Conservation (phyloP, 2,329 filamentous ascomycete genomes). For the Ceratocystis huliohia region DNA sequence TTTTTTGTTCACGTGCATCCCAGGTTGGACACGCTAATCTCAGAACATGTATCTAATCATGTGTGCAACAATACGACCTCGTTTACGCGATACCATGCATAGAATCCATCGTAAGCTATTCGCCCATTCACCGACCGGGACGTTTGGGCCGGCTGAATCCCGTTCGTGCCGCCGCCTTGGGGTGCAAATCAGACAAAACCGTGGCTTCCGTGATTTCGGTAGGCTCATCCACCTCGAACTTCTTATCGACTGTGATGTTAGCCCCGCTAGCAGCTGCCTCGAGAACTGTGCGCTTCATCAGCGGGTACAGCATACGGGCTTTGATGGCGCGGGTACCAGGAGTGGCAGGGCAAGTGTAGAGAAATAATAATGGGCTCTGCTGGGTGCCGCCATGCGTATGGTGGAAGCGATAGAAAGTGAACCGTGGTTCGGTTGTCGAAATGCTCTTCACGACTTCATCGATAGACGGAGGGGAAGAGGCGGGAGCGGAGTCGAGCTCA, state of each 20-base stretch:
- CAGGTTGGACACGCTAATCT: background rate
- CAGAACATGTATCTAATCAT: background rate
- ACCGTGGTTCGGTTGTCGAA: conserved; percentile 56
- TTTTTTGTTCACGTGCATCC: background rate
- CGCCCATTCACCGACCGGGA: conserved; percentile 46
- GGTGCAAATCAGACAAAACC: conserved; percentile 55
- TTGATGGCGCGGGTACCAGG: conserved; percentile 57
- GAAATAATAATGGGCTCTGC: conserved; percentile 55
- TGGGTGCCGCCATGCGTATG: conserved; percentile 42
- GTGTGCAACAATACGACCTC: too few relatives aligned
- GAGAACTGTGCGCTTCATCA: conserved; percentile 55
- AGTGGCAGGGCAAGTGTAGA: conserved; percentile 66
- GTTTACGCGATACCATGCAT: background rate
- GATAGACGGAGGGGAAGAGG: conserved; percentile 42
- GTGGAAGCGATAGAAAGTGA: conserved; percentile 61
- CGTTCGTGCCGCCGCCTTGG: conserved; percentile 51
- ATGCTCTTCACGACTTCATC: conserved; percentile 46
- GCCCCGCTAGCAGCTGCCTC: conserved; percentile 52
- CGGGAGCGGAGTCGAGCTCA: conserved; percentile 44
- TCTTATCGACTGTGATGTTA: conserved; percentile 55
- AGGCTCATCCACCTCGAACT: conserved; percentile 54
- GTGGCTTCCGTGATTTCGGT: conserved; percentile 56
- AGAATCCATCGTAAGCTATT: background rate
- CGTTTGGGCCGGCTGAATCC: conserved; percentile 68
- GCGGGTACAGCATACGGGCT: conserved; percentile 72